Evolutionary conservation across 192 early-diverging fungal genomes (phyloP), one percentile per base, ranked within the genome.

Genomic region (Glomus cerebriforme): DNA sequence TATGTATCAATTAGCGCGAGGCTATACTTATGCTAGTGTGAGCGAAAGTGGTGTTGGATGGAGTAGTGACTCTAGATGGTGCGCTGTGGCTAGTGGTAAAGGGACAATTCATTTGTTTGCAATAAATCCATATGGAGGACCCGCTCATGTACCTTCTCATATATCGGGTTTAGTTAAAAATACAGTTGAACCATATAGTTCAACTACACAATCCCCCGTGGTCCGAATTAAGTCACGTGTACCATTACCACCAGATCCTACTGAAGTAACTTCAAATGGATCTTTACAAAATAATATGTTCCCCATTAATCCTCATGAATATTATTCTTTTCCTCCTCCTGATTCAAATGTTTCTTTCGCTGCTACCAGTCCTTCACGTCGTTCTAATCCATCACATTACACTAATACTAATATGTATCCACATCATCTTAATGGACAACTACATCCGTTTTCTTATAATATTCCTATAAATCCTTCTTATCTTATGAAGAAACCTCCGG

Each of bases 71-170:
- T 89, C 90, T n/a, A 85, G 84, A 15, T 96, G 93, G 93, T 85
- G 92, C 62, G 90, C 86, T 15, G 93, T 92, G 1, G 92, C 87
- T 43, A 93, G 93, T 2, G 89, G 89, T 1, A 77, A 91, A 54
- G 93, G 94, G 6, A 96, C 95, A 0, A 92, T 92, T 0, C 89
- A 96, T 81, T 73, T 96, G 32, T 96, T 89, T 77, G 87, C 88
- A 2, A 87, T 92, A 43, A 91, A 92, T 71, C 90, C 91, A 3
- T 88, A 87, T 45, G 89, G 89, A 59, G 90, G 90, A 0, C 83
- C 83, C 10, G 78, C 88, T n/a, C 88, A 91, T 74, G 83, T 90
- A 27, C 79, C 80, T 0, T 88, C 87, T 12, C 90, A 91, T 79
- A 85, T 91, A 49, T 77, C 60, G 26, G 84, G 84, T 24, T 80